Conservation (phyloP, 805 yeast species). For the Candida succiphila region DNA sequence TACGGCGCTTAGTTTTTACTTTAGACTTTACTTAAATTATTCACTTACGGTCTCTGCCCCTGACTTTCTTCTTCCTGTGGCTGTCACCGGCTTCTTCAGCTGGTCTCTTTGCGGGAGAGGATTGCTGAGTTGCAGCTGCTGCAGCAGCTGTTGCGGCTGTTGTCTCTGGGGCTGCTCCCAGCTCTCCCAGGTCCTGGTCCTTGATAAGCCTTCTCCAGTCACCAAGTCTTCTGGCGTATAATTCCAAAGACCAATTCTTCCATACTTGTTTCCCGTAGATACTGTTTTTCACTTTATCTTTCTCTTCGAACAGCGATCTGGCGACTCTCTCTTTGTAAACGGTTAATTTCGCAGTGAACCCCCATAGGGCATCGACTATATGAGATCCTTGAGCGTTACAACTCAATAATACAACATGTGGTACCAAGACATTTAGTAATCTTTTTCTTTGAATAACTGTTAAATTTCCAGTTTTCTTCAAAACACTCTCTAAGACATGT, state of each 20-base stretch:
- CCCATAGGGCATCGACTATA: constrained; percentile 77
- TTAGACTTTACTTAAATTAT: too few relatives aligned
- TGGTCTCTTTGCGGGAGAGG: not conserved
- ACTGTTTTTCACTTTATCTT: constrained; percentile 70
- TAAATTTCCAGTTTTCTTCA: constrained; percentile 37
- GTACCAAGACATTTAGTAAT: constrained; percentile 52
- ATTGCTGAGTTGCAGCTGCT: not conserved
- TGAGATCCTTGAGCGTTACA: constrained; percentile 91
- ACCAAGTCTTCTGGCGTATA: constrained; percentile 56
- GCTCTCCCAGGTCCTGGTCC: constrained; percentile 37
- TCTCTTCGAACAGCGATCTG: constrained; percentile 44
- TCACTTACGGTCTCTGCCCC: constrained; percentile 2
- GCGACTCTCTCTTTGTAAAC: constrained; percentile 85
- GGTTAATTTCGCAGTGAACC: constrained; percentile 64
- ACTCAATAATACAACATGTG: constrained; percentile 47
- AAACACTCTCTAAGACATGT: constrained; percentile 68
- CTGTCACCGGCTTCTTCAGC: not conserved
- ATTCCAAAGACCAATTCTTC: constrained; percentile 91
- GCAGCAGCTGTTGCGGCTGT: not conserved
- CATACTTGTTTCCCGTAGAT: constrained; percentile 85
- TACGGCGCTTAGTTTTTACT: too few relatives aligned
- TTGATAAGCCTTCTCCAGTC: constrained; percentile 75
- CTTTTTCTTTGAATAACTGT: constrained; percentile 48
- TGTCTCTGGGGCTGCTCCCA: too few relatives aligned
- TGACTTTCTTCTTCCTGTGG: not conserved